Evolutionary conservation across 73 alveolate genomes (phyloP).

Genomic region (Tetrahymena elliotti): DNA sequence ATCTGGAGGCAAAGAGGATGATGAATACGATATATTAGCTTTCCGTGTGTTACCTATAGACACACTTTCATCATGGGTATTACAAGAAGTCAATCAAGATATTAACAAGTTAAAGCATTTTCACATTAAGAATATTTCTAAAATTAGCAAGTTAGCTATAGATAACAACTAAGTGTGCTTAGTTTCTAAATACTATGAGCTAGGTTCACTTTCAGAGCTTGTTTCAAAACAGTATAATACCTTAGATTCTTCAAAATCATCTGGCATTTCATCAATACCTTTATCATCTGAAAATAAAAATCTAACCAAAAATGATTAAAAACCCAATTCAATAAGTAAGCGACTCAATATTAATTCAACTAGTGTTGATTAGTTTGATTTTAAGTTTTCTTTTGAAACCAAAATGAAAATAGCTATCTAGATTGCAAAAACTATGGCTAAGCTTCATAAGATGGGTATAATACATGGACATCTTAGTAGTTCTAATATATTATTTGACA

Average conservation of each 20-base stretch:
- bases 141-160: not conserved
- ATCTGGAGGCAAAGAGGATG: not conserved
- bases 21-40: not conserved
- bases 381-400: not conserved
- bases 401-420: not conserved
- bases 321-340: not conserved
- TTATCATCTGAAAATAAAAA: not conserved
- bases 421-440: not conserved
- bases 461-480: not conserved
- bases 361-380: not conserved
- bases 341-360: not conserved
- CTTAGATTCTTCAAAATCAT: not conserved
- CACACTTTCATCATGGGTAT: not conserved
- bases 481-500: not conserved
- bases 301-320: not conserved
- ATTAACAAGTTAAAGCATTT: not conserved
- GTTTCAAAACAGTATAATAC: not conserved
- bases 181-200: not conserved
- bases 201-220: not conserved
- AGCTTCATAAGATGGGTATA: not conserved
- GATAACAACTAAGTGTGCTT: not conserved
- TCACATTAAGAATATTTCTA: not conserved
- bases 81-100: not conserved
- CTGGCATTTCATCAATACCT: not conserved
- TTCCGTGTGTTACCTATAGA: not conserved